phyloP scores from a whole-genome alignment of 1,284 basidiomycete genomes.

The Heterobasidion irregulare region DNA sequence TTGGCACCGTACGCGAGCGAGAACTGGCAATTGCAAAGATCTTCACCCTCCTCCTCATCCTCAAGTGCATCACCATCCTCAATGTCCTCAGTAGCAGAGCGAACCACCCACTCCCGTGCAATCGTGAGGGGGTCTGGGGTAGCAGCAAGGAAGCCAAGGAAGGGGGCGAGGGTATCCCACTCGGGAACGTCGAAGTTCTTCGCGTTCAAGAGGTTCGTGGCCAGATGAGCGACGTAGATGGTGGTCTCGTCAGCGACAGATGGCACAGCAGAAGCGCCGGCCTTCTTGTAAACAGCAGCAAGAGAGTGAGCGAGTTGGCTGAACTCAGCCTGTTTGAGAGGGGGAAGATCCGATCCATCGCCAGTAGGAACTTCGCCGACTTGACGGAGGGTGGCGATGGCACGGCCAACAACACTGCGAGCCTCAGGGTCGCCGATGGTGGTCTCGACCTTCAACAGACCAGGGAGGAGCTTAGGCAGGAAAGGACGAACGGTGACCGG shows the following conservation, averaged over 20 bases:
- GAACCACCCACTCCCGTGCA: slow-evolving; percentile 82
- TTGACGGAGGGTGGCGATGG: slow-evolving; percentile 89
- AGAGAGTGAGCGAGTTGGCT: slow-evolving; percentile 60
- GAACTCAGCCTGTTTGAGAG: slow-evolving; percentile 70
- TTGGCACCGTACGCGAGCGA: slow-evolving; percentile 98
- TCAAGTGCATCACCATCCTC: slow-evolving; percentile 67
- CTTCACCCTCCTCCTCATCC: slow-evolving; percentile 96
- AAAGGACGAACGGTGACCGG: slow-evolving; percentile 93
- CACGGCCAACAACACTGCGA: slow-evolving; percentile 80
- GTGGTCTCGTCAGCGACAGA: slow-evolving; percentile 52
- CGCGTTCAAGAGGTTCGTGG: slow-evolving; percentile 78
- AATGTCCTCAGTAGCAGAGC: slow-evolving; percentile 75
- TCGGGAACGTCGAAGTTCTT: slow-evolving; percentile 89
- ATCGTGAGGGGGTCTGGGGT: slow-evolving; percentile 63
- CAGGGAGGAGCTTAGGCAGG: slow-evolving; percentile 91
- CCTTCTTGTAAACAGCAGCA: slow-evolving; percentile 78
- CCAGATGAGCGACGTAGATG: slow-evolving; percentile 74
- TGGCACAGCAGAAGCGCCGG: slow-evolving; percentile 45
- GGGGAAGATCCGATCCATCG: slow-evolving; percentile 86
- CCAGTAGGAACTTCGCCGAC: slow-evolving; percentile 81
- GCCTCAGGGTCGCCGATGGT: slow-evolving; percentile 95
- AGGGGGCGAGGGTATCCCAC: slow-evolving; percentile 82
- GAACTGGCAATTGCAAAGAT: slow-evolving; percentile 97
- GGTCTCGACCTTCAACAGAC: slow-evolving; percentile 88
- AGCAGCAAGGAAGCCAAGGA: slow-evolving; percentile 61